These are phyloP conservation scores for Cyclotella atomus DNA, from an alignment of 108 stramenopile species.

Conservation along the genomic window DNA sequence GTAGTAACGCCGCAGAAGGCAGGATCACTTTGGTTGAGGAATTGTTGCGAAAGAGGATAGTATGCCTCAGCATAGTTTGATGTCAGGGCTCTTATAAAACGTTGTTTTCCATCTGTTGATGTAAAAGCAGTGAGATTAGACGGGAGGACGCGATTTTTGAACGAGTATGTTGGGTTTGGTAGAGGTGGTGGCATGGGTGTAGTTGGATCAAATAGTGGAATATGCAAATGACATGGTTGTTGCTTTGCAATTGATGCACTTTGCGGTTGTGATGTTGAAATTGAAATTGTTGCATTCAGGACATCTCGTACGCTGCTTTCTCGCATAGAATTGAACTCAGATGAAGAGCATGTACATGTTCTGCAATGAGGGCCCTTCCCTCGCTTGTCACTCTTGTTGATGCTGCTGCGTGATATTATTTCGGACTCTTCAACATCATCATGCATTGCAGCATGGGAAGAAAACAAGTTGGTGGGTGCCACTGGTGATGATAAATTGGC, in stretches of 20 bases:
- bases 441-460: neutral
- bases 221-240: neutral
- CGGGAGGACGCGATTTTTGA: conserved; percentile 74
- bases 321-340: too few relatives aligned
- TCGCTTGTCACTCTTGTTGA: neutral
- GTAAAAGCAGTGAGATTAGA: conserved; percentile 55
- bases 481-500: neutral
- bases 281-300: neutral
- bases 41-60: conserved; percentile 85
- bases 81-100: conserved; percentile 53
- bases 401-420: neutral
- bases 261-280: neutral
- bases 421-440: neutral
- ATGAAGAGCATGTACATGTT: too few relatives aligned
- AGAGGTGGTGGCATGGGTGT: conserved; percentile 62
- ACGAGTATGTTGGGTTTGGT: conserved; percentile 75
- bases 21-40: conserved; percentile 93
- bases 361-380: neutral
- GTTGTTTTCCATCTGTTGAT: conserved; percentile 54
- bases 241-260: neutral
- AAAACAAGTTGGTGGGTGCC: neutral
- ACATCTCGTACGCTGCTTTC: neutral
- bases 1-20: conserved; percentile 94
- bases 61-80: conserved; percentile 67
- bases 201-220: conserved; percentile 26